Conservation (phyloP, 805 yeast genomes). For the Priceomyces fermenticarens region DNA sequence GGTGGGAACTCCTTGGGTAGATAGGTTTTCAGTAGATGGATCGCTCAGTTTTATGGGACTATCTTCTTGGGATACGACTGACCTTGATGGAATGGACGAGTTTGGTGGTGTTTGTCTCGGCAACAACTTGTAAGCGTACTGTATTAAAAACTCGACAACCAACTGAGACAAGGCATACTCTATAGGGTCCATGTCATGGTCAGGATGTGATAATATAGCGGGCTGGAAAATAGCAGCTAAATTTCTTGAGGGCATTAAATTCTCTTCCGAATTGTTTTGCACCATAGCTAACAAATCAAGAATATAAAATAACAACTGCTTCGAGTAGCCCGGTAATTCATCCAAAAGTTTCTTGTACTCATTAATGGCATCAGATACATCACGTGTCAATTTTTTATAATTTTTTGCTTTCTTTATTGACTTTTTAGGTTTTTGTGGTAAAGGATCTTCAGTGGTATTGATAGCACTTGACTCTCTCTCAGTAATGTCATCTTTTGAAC, state of each 20-base stretch:
- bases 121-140: conserved; percentile 74
- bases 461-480: background rate
- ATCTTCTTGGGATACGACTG: conserved; percentile 2
- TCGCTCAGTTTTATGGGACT: conserved; percentile 5
- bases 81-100: conserved; percentile 1
- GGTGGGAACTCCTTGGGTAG: conserved; percentile 12
- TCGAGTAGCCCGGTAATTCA: conserved; percentile 69
- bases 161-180: conserved; percentile 85
- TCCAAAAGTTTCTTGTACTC: conserved; percentile 70
- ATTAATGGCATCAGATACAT: conserved; percentile 64
- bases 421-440: conserved; percentile 4
- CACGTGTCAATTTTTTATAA: conserved; percentile 58
- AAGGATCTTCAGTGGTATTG: background rate
- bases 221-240: conserved; percentile 97
- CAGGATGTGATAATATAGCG: conserved; percentile 88
- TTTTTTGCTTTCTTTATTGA: conserved; percentile 33
- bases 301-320: conserved; percentile 80
- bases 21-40: conserved; percentile 13
- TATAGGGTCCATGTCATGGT: conserved; percentile 87
- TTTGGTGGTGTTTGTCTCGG: conserved; percentile 38
- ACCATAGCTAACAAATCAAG: conserved; percentile 85
- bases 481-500: background rate
- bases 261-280: conserved; percentile 70
- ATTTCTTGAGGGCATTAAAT: conserved; percentile 89
- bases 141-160: conserved; percentile 85